Conservation (phyloP, 306 rosid genomes). For the Myrica gale region DNA sequence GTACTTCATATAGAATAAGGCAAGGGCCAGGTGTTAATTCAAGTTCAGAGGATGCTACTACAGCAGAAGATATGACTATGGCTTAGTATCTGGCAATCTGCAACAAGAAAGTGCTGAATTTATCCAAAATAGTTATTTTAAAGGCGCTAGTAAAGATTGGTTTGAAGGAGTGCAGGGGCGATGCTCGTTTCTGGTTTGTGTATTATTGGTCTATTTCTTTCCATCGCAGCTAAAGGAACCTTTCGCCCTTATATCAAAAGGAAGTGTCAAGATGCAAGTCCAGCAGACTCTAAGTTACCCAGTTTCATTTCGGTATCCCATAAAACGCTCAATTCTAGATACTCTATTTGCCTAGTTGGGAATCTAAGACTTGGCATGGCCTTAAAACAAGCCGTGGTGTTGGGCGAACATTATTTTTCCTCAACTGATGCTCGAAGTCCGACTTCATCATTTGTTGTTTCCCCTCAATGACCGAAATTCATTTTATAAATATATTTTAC, state of each 20-base stretch:
- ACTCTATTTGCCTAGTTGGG: neutral
- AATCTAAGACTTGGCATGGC: constrained; percentile 24
- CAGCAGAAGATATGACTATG: neutral
- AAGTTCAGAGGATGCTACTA: neutral
- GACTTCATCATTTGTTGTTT: no score
- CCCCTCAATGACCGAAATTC: no score
- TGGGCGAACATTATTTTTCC: neutral
- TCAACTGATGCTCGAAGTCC: no score
- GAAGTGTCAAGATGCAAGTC: no score
- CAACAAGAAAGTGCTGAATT: neutral
- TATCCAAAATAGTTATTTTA: neutral
- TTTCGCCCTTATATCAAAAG: no score
- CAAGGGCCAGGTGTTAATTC: neutral
- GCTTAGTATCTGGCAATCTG: neutral
- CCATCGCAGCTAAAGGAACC: neutral
- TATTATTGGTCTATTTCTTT: neutral
- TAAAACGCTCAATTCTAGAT: neutral
- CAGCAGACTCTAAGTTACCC: no score
- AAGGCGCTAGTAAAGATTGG: neutral
- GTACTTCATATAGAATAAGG: neutral
- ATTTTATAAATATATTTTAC: no score
- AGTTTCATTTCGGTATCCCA: neutral
- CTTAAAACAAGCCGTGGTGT: neutral
- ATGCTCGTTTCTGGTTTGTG: no score
- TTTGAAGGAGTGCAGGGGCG: neutral